Percentiles rank a stretch among this genome's conserved stretches.
Conservation (phyloP, 306 rosid genomes). For the Lupinus albus region DNA sequence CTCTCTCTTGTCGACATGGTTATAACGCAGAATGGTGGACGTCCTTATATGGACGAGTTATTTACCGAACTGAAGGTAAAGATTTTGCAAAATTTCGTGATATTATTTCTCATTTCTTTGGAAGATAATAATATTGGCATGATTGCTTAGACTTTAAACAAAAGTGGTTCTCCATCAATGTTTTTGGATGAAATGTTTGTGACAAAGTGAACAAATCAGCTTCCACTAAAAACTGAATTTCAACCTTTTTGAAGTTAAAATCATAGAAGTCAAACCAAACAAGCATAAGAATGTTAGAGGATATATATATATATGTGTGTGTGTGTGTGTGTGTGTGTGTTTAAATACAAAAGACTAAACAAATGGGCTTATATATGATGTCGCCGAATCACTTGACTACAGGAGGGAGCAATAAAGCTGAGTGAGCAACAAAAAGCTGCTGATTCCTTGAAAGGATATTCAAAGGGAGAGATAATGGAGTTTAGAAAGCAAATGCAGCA, state of each 20-base stretch:
- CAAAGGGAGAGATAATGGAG: constrained; percentile 48
- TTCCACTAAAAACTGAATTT: too few relatives aligned
- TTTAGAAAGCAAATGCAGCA: constrained; percentile 63
- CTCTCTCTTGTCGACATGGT: constrained; percentile 57
- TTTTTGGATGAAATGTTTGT: too few relatives aligned
- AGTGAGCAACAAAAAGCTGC: constrained; percentile 55
- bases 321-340: too few relatives aligned
- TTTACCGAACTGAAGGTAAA: constrained; percentile 73
- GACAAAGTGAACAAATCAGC: too few relatives aligned
- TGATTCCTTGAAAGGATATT: constrained; percentile 60
- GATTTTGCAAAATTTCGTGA: constrained; percentile 7
- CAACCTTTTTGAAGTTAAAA: too few relatives aligned
- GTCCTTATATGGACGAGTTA: constrained; percentile 69
- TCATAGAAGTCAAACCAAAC: too few relatives aligned
- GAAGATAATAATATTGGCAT: not conserved
- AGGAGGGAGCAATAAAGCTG: constrained; percentile 71
- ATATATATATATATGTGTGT: too few relatives aligned
- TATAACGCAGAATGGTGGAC: constrained; percentile 60
- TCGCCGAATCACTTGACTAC: constrained; percentile 34
- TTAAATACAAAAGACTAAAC: too few relatives aligned
- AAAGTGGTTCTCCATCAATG: too few relatives aligned
- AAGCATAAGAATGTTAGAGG: too few relatives aligned
- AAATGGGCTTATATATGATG: not conserved
- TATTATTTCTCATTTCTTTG: constrained; percentile 8
- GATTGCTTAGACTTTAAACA: too few relatives aligned